Evolutionary conservation across 208 protist species (phyloP).

Genomic region (Leishmania lainsoni): DNA sequence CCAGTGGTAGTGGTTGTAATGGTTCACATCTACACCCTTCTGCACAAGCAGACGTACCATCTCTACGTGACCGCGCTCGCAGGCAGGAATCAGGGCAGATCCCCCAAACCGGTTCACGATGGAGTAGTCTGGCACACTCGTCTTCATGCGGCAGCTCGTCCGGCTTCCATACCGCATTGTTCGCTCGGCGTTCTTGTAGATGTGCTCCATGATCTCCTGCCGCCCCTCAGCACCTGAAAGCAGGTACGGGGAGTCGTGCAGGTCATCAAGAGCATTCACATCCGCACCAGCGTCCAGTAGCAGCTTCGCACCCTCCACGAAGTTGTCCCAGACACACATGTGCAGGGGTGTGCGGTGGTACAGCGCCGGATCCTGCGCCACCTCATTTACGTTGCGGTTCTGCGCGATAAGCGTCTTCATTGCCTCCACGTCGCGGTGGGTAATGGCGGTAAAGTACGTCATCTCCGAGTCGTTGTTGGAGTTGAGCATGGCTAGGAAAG

Average conservation of each 20-base stretch:
- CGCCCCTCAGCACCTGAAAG: constrained; percentile 49
- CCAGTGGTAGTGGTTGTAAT: constrained; percentile 47
- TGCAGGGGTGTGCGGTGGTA: constrained; percentile 56
- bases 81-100: constrained; percentile 45
- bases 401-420: constrained; percentile 36
- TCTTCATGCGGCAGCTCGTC: constrained; percentile 25
- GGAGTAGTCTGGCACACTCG: constrained; percentile 44
- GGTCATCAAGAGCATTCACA: constrained; percentile 53
- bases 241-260: constrained; percentile 64
- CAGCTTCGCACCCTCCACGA: constrained; percentile 41
- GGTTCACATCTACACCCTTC: constrained; percentile 45
- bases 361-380: constrained; percentile 20
- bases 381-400: constrained; percentile 43
- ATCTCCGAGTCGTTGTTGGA: constrained; percentile 5
- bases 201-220: constrained; percentile 48
- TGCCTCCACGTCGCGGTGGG: constrained; percentile 22
- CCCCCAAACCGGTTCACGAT: constrained; percentile 48
- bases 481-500: neutral
- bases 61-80: constrained; percentile 52
- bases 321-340: constrained; percentile 57
- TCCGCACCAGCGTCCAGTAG: constrained; percentile 55
- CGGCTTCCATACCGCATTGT: constrained; percentile 25
- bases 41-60: constrained; percentile 49
- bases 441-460: constrained; percentile 46
- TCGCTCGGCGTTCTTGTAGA: constrained; percentile 36